phyloP scores from a whole-genome alignment of 1,139 yeast genomes.

The Blastobotrys capitulatus region DNA sequence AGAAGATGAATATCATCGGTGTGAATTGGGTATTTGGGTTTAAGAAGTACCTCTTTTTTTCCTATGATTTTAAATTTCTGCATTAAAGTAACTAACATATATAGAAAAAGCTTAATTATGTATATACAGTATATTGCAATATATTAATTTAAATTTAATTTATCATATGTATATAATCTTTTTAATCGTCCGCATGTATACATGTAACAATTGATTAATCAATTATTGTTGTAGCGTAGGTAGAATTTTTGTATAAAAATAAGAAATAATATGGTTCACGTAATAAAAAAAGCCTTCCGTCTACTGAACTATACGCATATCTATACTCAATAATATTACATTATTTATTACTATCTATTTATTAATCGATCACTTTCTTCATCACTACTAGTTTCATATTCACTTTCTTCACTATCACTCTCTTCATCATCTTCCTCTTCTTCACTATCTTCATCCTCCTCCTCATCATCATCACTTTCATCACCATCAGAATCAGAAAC shows the following conservation, averaged over 20 bases:
- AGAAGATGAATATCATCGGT: constrained; percentile 27
- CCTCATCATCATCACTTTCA: constrained; percentile 24
- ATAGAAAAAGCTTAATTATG: no score
- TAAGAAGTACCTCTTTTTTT: no score
- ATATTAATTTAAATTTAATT: no score
- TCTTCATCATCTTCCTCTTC: constrained; percentile 21
- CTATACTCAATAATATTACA: no score
- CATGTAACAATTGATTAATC: no score
- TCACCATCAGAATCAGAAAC: constrained; percentile 10
- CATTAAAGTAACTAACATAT: no score
- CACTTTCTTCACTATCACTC: constrained; percentile 20
- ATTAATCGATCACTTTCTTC: not conserved
- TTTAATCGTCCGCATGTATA: no score
- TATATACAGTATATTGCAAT: no score
- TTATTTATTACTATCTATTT: not conserved
- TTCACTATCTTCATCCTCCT: constrained; percentile 24
- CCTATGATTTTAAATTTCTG: constrained; percentile 8
- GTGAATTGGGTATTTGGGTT: constrained; percentile 42
- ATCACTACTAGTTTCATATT: constrained; percentile 20
- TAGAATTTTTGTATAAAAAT: not conserved
- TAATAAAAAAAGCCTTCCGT: no score
- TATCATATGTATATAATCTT: no score
- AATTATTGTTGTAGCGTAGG: not conserved
- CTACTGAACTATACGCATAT: no score
- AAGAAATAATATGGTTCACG: no score